Base-by-base conservation (phyloP, 1,284 basidiomycete species). In the Afroboletus lepidellus region DNA sequence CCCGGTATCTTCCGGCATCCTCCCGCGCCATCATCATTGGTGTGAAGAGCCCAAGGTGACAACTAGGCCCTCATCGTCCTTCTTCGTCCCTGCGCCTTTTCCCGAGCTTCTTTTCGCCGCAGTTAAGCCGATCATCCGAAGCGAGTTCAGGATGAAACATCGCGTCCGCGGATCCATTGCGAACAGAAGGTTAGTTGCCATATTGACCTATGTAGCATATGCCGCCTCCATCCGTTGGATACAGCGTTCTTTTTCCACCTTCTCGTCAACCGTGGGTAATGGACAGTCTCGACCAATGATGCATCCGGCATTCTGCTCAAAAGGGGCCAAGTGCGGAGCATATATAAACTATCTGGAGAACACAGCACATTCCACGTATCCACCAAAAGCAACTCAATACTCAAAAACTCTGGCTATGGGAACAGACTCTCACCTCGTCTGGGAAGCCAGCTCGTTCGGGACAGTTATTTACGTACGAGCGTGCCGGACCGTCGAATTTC, bases 381-480 rank as follows among this genome's bases (percentile, higher is more conserved):
- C 24, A 29, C 48, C 24, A 34, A 12, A 48, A 46, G 18, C 45
- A 57, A 65, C 38, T 58, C 59, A 52, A 62, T 52, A 56, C 51
- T 51, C 44, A 50, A 55, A 59, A 51, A 38, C 32, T 33, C 24
- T 51, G 50, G 41, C 23, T 48, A 41, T 54, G 47, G 51, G 49
- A 60, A 55, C 25, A 41, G 12, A 34, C 41, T 51, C 64, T 61
- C 57, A 60, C 66, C 62, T 69, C 43, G 55, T 67, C 56, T 54
- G 66, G 65, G 48, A 66, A 64, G 36, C 50, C 48, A 38, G 43
- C 56, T 27, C 41, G 51, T 53, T 63, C 60, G 16, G 61, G 61
- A 50, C 41, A 51, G 27, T n/a, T 46, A 59, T 52, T 67, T 71
- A 59, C 67, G 64, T 59, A 69, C 59, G 37, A 58, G 25, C 36